Evolutionary conservation across 2,329 filamentous ascomycete species (phyloP).

Genomic region (Hypoxylon sp.): DNA sequence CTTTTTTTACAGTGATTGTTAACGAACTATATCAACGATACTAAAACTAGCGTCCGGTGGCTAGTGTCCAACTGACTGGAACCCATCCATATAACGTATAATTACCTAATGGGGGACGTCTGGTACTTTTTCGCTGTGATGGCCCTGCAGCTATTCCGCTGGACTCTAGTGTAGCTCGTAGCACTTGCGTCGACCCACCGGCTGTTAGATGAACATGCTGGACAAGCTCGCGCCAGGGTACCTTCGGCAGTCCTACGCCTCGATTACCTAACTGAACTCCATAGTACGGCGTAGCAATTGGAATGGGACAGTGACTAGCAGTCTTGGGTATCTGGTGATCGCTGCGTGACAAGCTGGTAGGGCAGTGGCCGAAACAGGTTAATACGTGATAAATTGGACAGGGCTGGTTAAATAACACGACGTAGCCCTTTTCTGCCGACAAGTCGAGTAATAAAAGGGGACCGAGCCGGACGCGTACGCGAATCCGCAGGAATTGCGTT

Average conservation of each 20-base stretch:
- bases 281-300: constrained; percentile 28
- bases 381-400: constrained; percentile 39
- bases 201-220: constrained; percentile 16
- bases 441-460: constrained; percentile 37
- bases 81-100: constrained; percentile 13
- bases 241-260: constrained; percentile 36
- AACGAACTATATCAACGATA: constrained; percentile 7
- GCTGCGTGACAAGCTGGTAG: constrained; percentile 25
- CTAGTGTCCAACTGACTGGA: constrained; percentile 24
- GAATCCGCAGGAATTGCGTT: constrained; percentile 11
- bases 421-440: constrained; percentile 41
- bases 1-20: constrained; percentile 9
- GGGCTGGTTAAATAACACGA: constrained; percentile 44
- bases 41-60: constrained; percentile 25
- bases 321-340: constrained; percentile 37
- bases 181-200: constrained; percentile 21
- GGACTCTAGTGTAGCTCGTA: constrained; percentile 3
- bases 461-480: constrained; percentile 30
- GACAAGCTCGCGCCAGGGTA: constrained; percentile 2
- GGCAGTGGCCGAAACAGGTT: constrained; percentile 32
- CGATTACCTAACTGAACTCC: constrained; percentile 30
- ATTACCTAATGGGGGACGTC: constrained; percentile 17
- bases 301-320: constrained; percentile 24
- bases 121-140: constrained; percentile 33
- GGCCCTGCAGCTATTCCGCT: constrained; percentile 14